Evolutionary conservation across 2,329 filamentous ascomycete species (phyloP), one percentile per base, ranked within the genome.

Genomic region (Rachicladosporium sp.): DNA sequence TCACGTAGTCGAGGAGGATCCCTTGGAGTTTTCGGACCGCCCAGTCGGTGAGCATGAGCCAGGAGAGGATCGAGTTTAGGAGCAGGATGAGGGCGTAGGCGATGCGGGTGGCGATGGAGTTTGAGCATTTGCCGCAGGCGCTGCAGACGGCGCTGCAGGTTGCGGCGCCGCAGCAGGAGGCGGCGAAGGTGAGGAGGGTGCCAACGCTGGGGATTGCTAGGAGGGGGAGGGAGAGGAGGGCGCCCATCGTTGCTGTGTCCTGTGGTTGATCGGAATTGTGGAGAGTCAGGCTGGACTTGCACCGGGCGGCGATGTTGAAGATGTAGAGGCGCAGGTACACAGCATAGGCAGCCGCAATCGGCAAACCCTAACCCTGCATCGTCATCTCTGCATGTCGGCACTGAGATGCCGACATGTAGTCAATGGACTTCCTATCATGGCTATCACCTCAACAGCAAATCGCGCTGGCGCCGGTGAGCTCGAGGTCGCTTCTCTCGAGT

Each of bases 1-100:
- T 87, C 68, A 98, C 88, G 58, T 95, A 96, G 64, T 96, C 87
- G 49, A 98, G 73, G 9, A 86, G 91, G 40, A 96, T 70, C 48
- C 93, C 78, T 64, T 96, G 80, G 4, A 98, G 72, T 61, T 96
- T 96, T 55, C 94, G 85, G 58, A 98, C 84, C 29, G 91, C 91
- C 91, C 91, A 98, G 38, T 87, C 85, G 13, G 91, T 98, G 66
- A 98, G 86, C 86, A 96, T 94, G 52, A 98, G 85, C 91, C 91
- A 98, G 29, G 91, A 89, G 37, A 96, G 62, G 48, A 96, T 94
- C 43, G 89, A 95, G 72, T 98, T 98, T 63, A 96, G 67, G 50
- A 98, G 78, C 40, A 98, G 82, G 46, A 98, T 81, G 56, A 96
- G 76, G 48, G 91, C 58, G 53, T 61, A 61, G 56, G 84, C 89